Percentiles rank a stretch among this genome's conserved stretches.
Evolutionary conservation across 768 basidiomycete species (phyloP).

Genomic region (Naganishia randhawae): DNA sequence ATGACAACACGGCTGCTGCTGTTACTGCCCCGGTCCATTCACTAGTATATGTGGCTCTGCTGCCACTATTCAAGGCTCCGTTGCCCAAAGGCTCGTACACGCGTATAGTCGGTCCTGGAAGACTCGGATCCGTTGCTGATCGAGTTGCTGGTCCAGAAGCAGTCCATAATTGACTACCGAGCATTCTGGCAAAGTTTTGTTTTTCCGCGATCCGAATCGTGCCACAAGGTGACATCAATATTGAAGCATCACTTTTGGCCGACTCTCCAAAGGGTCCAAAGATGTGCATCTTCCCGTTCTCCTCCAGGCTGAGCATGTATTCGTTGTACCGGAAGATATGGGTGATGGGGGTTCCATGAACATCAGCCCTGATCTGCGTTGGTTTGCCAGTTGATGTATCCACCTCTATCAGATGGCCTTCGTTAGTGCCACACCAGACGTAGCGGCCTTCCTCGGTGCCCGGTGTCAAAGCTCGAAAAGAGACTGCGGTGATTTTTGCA

Average conservation of each 20-base stretch:
- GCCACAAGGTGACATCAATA: conserved; percentile 52
- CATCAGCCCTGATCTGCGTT: conserved; percentile 59
- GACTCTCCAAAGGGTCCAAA: conserved; percentile 52
- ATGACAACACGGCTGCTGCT: conserved; percentile 69
- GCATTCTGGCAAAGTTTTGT: conserved; percentile 69
- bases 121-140: conserved; percentile 40
- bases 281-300: conserved; percentile 73
- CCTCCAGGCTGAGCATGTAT: conserved; percentile 77
- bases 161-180: conserved; percentile 80
- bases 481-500: conserved; percentile 68
- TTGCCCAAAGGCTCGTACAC: conserved; percentile 65
- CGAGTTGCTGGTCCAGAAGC: conserved; percentile 53
- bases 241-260: conserved; percentile 33
- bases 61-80: conserved; percentile 40
- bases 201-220: conserved; percentile 66
- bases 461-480: conserved; percentile 61
- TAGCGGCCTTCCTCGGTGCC: conserved; percentile 58
- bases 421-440: conserved; percentile 85
- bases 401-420: conserved; percentile 79
- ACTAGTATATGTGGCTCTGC: conserved; percentile 61
- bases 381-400: conserved; percentile 65
- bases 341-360: conserved; percentile 65
- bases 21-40: conserved; percentile 74
- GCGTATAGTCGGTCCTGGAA: conserved; percentile 68
- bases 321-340: conserved; percentile 67